These are phyloP conservation scores for Quercus phellos DNA, from an alignment of 331 rosid species.

Conservation along the genomic window DNA sequence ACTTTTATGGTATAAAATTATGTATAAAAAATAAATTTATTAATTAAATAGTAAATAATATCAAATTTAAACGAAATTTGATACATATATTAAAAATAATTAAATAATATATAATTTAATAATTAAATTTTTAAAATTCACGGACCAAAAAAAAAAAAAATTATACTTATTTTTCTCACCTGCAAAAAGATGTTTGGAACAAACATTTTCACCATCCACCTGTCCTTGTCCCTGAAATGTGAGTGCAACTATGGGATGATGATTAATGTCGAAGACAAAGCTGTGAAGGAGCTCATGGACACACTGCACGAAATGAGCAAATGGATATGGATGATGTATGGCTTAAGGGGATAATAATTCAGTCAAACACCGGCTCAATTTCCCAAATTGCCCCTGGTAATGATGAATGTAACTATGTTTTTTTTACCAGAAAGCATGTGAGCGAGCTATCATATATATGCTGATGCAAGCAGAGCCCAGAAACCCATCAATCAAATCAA, in stretches of 20 bases:
- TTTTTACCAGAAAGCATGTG: slow-evolving; percentile 14
- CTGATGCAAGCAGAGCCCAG: slow-evolving; percentile 24
- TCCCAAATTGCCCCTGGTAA: slow-evolving; percentile 24
- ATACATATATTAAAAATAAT: too few species aligned
- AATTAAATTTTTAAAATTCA: too few species aligned
- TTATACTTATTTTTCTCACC: too few species aligned
- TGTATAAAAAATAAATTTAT: too few species aligned
- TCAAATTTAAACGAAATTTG: too few species aligned
- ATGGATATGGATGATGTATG: slow-evolving; percentile 40
- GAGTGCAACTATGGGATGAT: neutral
- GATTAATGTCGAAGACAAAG: neutral
- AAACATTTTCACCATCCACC: too few species aligned
- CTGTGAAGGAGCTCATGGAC: slow-evolving; percentile 8
- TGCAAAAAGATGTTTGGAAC: too few species aligned
- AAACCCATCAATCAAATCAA: slow-evolving; percentile 40
- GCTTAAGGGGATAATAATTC: slow-evolving; percentile 32
- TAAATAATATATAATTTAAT: too few species aligned
- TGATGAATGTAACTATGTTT: neutral
- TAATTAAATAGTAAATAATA: too few species aligned
- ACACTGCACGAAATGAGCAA: slow-evolving; percentile 47
- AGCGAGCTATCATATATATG: slow-evolving; percentile 13
- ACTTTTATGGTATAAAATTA: too few species aligned
- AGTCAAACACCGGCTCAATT: slow-evolving; percentile 14
- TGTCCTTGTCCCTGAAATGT: too few species aligned
- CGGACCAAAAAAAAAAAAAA: too few species aligned